Evolutionary conservation across 2,329 filamentous ascomycete species (phyloP).

Genomic region (Drechslera avenae): DNA sequence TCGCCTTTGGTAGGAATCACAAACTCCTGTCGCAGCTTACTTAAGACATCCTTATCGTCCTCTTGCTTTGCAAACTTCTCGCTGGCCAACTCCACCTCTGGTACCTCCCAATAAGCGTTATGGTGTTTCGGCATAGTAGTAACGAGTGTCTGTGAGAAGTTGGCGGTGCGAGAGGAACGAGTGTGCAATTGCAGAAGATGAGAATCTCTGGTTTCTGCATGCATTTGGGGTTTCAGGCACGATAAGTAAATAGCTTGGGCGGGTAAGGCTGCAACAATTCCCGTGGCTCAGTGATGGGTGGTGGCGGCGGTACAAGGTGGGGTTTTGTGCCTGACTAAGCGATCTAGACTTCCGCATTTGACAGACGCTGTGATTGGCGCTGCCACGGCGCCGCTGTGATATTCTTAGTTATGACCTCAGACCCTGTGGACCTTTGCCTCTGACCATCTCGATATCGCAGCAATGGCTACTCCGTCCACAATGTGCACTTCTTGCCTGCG

Average conservation of each 20-base stretch:
- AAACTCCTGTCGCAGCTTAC: constrained; percentile 67
- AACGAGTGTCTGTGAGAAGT: constrained; percentile 2
- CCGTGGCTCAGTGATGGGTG: constrained; percentile 18
- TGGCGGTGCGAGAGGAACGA: neutral
- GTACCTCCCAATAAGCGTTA: constrained; percentile 31
- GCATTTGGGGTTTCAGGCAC: constrained; percentile 5
- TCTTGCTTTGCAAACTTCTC: constrained; percentile 38
- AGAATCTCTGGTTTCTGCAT: neutral
- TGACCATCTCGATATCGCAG: constrained; percentile 1
- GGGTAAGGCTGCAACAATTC: constrained; percentile 12
- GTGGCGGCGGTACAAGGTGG: constrained; percentile 16
- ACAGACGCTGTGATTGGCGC: constrained; percentile 18
- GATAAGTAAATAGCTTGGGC: constrained; percentile 12
- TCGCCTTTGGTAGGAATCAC: constrained; percentile 76
- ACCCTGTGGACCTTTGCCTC: constrained; percentile 4
- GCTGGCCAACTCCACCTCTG: constrained; percentile 31
- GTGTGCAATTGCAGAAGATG: constrained; percentile 3
- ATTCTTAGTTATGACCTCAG: constrained; percentile 22
- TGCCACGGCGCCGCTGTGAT: neutral
- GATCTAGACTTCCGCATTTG: constrained; percentile 16
- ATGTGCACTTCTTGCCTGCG: constrained; percentile 43
- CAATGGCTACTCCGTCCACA: constrained; percentile 35
- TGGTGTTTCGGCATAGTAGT: constrained; percentile 31
- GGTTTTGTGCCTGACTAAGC: constrained; percentile 20
- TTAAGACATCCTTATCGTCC: constrained; percentile 48